Evolutionary conservation across 2,329 filamentous ascomycete genomes (phyloP).

Genomic region (Aspergillus nomiae): DNA sequence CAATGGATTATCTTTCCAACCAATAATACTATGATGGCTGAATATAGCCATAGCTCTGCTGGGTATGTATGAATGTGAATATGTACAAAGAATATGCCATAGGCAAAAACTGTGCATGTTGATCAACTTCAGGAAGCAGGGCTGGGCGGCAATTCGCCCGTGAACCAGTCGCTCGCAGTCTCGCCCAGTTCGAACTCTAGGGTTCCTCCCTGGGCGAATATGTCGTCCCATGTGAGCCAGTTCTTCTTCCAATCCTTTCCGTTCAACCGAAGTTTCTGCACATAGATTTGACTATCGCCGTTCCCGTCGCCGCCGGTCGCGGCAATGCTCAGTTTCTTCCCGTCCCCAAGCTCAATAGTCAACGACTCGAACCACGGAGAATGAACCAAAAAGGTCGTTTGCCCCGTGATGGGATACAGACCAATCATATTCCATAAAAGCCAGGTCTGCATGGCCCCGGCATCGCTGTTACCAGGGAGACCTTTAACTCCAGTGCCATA

Average conservation of each 20-base stretch:
- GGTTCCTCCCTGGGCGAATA: slow-evolving; percentile 65
- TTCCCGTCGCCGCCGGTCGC: slow-evolving; percentile 51
- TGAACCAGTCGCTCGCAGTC: slow-evolving; percentile 58
- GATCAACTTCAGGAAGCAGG: slow-evolving; percentile 45
- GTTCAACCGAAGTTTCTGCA: slow-evolving; percentile 68
- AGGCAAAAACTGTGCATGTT: background rate
- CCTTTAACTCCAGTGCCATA: slow-evolving; percentile 59
- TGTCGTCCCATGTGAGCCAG: slow-evolving; percentile 67
- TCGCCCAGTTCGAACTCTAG: slow-evolving; percentile 66
- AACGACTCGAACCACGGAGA: slow-evolving; percentile 65
- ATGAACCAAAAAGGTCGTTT: slow-evolving; percentile 67
- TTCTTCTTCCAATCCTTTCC: slow-evolving; percentile 62
- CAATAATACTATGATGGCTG: background rate
- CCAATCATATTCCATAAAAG: slow-evolving; percentile 70
- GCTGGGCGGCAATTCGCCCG: slow-evolving; percentile 62
- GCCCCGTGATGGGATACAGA: slow-evolving; percentile 67
- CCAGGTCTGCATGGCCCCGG: slow-evolving; percentile 73
- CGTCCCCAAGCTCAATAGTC: slow-evolving; percentile 59
- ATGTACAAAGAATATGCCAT: background rate
- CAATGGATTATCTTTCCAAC: background rate
- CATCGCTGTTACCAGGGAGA: slow-evolving; percentile 70
- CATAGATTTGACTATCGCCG: slow-evolving; percentile 55
- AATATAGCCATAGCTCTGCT: background rate
- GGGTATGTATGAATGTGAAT: background rate
- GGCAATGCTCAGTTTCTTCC: slow-evolving; percentile 58